Conservation (phyloP, 805 yeast genomes). For the Ogataea henricii region DNA sequence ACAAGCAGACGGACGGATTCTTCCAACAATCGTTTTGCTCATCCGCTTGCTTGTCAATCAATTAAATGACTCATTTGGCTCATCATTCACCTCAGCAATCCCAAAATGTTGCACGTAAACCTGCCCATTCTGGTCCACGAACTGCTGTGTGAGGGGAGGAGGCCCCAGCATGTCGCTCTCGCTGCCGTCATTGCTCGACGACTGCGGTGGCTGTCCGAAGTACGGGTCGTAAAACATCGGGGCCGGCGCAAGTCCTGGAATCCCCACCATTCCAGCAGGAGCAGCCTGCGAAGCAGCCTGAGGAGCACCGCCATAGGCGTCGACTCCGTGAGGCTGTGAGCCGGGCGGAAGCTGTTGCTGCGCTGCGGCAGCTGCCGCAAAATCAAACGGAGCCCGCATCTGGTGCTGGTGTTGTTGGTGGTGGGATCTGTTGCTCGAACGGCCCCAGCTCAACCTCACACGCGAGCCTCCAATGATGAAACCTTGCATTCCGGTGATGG, state of each 20-base stretch:
- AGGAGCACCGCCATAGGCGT: slow-evolving; percentile 17
- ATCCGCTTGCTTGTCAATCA: background rate
- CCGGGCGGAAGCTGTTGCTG: slow-evolving; percentile 21
- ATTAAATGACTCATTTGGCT: background rate
- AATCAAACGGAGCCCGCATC: slow-evolving; percentile 23
- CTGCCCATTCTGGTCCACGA: slow-evolving; percentile 32
- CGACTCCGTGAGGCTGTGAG: slow-evolving; percentile 21
- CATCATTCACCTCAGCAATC: slow-evolving; percentile 17
- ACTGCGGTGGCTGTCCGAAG: slow-evolving; percentile 26
- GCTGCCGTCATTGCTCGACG: slow-evolving; percentile 13
- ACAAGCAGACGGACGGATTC: no score
- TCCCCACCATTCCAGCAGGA: slow-evolving; percentile 27
- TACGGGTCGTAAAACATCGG: slow-evolving; percentile 39
- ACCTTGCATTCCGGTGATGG: slow-evolving; percentile 79
- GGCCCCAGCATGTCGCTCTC: slow-evolving; percentile 13
- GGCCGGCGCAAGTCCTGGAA: slow-evolving; percentile 34
- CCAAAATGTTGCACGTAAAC: slow-evolving; percentile 32
- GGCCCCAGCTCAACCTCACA: slow-evolving; percentile 76
- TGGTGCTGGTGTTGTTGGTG: slow-evolving; percentile 13
- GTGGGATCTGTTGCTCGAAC: slow-evolving; percentile 39
- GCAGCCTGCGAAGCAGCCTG: slow-evolving; percentile 25
- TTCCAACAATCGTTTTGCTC: background rate
- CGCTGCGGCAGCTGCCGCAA: slow-evolving; percentile 16
- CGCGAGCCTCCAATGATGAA: slow-evolving; percentile 73
- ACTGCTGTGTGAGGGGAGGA: slow-evolving; percentile 24